Percentiles rank a stretch among this genome's conserved stretches.
phyloP scores from a whole-genome alignment of 257 asterid genomes.

The Ilex asprella region DNA sequence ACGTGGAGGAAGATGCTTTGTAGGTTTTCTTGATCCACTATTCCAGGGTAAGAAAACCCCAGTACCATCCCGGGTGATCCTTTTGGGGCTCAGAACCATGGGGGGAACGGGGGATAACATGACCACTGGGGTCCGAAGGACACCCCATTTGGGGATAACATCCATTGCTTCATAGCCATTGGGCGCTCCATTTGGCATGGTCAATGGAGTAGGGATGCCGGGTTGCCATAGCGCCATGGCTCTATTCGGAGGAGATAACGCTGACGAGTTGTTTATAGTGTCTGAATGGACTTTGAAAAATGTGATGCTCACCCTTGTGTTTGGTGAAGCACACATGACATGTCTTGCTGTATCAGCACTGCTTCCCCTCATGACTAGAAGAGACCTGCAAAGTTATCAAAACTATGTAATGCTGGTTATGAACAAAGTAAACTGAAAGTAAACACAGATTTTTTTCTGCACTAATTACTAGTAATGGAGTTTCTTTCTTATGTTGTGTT shows the following conservation, averaged over 20 bases:
- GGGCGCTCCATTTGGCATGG: slow-evolving; percentile 26
- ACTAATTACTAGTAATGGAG: too few species aligned
- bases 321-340: slow-evolving; percentile 80
- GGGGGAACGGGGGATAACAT: slow-evolving; percentile 70
- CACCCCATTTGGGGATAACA: slow-evolving; percentile 68
- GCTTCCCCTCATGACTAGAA: slow-evolving; percentile 86
- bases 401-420: too few species aligned
- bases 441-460: too few species aligned
- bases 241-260: slow-evolving; percentile 24
- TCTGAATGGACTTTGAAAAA: slow-evolving; percentile 68
- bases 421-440: too few species aligned
- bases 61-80: slow-evolving; percentile 71
- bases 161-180: slow-evolving; percentile 33
- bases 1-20: slow-evolving; percentile 83
- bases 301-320: slow-evolving; percentile 78
- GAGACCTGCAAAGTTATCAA: slow-evolving; percentile 46
- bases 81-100: slow-evolving; percentile 40
- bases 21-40: slow-evolving; percentile 52
- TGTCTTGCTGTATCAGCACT: slow-evolving; percentile 91
- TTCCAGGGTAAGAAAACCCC: slow-evolving; percentile 92
- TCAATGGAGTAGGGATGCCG: slow-evolving; percentile 37
- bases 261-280: slow-evolving; percentile 26
- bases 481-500: too few species aligned
- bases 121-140: slow-evolving; percentile 58
- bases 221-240: slow-evolving; percentile 85